These are phyloP conservation scores for Ogataea nitratoaversa DNA, from an alignment of 805 yeast genomes.

Conservation along the genomic window DNA sequence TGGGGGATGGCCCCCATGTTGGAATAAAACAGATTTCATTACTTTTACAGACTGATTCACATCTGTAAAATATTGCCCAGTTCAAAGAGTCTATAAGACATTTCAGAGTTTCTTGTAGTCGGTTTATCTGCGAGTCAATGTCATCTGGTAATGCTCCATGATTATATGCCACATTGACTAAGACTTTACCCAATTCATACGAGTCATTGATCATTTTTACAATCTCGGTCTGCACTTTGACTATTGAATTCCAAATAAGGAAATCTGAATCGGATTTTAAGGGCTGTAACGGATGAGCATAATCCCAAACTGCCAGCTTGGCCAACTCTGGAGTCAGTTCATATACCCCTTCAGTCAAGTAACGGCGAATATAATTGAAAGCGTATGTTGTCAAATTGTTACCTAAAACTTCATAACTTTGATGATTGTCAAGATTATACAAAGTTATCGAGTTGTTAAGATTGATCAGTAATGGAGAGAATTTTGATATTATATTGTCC, in stretches of 20 bases:
- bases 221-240: constrained; percentile 36
- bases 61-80: constrained; percentile 42
- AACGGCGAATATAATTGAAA: constrained; percentile 43
- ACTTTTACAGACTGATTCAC: constrained; percentile 38
- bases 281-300: constrained; percentile 39
- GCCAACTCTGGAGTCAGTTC: constrained; percentile 15
- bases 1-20: constrained; percentile 57
- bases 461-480: constrained; percentile 43
- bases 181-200: constrained; percentile 28
- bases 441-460: constrained; percentile 36
- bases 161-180: constrained; percentile 17
- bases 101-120: constrained; percentile 4
- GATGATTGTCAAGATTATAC: constrained; percentile 7
- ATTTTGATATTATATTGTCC: constrained; percentile 45
- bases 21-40: constrained; percentile 55
- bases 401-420: constrained; percentile 15
- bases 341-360: constrained; percentile 24
- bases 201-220: constrained; percentile 34
- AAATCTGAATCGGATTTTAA: constrained; percentile 39
- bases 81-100: constrained; percentile 28
- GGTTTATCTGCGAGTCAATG: constrained; percentile 14
- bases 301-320: constrained; percentile 40
- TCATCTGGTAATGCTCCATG: constrained; percentile 8
- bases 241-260: constrained; percentile 46
- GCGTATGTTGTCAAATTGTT: constrained; percentile 38